phyloP scores from a whole-genome alignment of 1,284 basidiomycete species.

The Naganishia cerealis region DNA sequence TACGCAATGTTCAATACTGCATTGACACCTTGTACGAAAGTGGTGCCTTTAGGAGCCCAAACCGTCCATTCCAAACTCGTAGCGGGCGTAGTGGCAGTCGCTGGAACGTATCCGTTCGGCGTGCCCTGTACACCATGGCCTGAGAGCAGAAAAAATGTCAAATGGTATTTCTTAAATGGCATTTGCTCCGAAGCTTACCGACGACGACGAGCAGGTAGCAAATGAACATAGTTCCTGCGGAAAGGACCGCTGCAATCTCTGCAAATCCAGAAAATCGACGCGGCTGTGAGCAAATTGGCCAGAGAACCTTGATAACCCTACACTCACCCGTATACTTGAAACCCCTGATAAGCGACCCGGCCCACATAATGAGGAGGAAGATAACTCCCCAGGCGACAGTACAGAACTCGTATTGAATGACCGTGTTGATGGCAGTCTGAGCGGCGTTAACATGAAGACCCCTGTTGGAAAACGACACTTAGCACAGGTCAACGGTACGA shows the following conservation, averaged over 20 bases:
- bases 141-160: neutral
- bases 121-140: slow-evolving; percentile 35
- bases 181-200: slow-evolving; percentile 13
- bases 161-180: neutral
- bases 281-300: slow-evolving; percentile 1
- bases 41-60: slow-evolving; percentile 55
- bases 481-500: neutral
- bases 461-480: neutral
- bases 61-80: slow-evolving; percentile 45
- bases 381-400: slow-evolving; percentile 36
- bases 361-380: slow-evolving; percentile 39
- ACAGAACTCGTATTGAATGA: slow-evolving; percentile 35
- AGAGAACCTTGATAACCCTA: no score
- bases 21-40: slow-evolving; percentile 61
- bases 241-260: slow-evolving; percentile 37
- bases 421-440: slow-evolving; percentile 41
- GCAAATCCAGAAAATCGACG: neutral
- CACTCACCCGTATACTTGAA: slow-evolving; percentile 38
- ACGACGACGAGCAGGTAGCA: slow-evolving; percentile 37
- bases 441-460: slow-evolving; percentile 48
- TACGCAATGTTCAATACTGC: slow-evolving; percentile 54
- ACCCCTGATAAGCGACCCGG: slow-evolving; percentile 40
- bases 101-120: slow-evolving; percentile 37
- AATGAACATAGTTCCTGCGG: slow-evolving; percentile 37
- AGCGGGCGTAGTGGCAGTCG: slow-evolving; percentile 45